These are phyloP conservation scores for Colletotrichum cordylinicola DNA, from an alignment of 2,329 filamentous ascomycete species.

Conservation along the genomic window DNA sequence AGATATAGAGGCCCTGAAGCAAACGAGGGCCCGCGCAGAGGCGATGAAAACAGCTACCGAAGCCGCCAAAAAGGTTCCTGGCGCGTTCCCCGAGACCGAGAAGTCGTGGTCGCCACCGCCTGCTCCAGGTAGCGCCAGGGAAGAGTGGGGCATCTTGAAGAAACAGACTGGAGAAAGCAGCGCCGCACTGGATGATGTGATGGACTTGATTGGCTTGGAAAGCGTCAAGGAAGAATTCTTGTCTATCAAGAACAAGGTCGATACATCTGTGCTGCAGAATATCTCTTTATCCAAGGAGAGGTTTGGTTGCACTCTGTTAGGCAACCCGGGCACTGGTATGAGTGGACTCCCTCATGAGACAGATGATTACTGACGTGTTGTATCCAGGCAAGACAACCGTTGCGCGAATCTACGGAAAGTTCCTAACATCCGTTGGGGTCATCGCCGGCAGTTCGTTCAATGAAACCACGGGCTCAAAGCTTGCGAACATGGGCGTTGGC, in stretches of 20 bases:
- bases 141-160: constrained; percentile 71
- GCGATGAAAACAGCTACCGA: constrained; percentile 10
- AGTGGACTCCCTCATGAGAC: neutral
- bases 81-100: neutral
- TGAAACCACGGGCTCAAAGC: constrained; percentile 71
- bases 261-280: constrained; percentile 63
- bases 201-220: constrained; percentile 76
- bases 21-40: neutral
- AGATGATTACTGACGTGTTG: neutral
- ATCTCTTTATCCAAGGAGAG: constrained; percentile 62
- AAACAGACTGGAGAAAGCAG: constrained; percentile 54
- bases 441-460: constrained; percentile 66
- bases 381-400: constrained; percentile 53
- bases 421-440: constrained; percentile 66
- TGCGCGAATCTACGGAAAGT: constrained; percentile 71
- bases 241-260: constrained; percentile 66
- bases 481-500: constrained; percentile 67
- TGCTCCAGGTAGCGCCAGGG: constrained; percentile 34
- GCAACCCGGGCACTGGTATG: constrained; percentile 77
- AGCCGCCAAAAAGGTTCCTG: neutral
- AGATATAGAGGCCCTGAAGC: constrained; percentile 33
- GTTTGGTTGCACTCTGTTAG: constrained; percentile 67
- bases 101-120: too few species aligned
- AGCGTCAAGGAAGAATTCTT: constrained; percentile 70
- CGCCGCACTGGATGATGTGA: constrained; percentile 64